Evolutionary conservation across 139 green algal species (phyloP), one percentile per base, ranked within the genome.

Genomic region (Coelastrella sp.): DNA sequence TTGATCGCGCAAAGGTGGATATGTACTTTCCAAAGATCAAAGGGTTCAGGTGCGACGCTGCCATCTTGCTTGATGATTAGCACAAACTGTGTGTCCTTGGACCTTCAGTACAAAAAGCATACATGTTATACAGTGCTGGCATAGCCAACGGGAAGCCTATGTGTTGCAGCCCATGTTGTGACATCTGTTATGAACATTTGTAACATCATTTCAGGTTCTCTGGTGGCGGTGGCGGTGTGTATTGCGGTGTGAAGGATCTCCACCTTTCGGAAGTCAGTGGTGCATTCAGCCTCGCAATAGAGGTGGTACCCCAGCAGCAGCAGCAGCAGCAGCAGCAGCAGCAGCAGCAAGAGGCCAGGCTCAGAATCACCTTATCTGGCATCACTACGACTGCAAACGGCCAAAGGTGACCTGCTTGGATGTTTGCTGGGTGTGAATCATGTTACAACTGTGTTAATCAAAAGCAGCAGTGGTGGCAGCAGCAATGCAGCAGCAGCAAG

Each of bases 11-110:
- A 25, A 96, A 96, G 71, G 78, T 91, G 77, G 86, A 88, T 34
- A 86, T 93, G 7, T 94, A 95, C 80, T 95, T 96, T 63, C 94
- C 94, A 17, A 68, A 69, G 3, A 63, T 84, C 45, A 92, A 94
- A 72, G 94, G 94, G 30, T 96, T 92, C 90, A 92, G 88, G 91
- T 95, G 27, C 5, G 64, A n/a, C n/a, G n/a, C n/a, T n/a, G n/a
- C n/a, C n/a, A n/a, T n/a, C n/a, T n/a, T n/a, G n/a, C n/a, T n/a
- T n/a, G n/a, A n/a, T n/a, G n/a, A n/a, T n/a, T n/a, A n/a, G n/a
- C n/a, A n/a, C n/a, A n/a, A n/a, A n/a, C n/a, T n/a, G n/a, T n/a
- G n/a, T n/a, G n/a, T n/a, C n/a, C n/a, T n/a, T n/a, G n/a, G n/a
- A n/a, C n/a, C n/a, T n/a, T n/a, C n/a, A n/a, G n/a, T n/a, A n/a